These are phyloP conservation scores for Capronia coronata DNA, from an alignment of 2,329 filamentous ascomycete genomes.

Conservation along the genomic window DNA sequence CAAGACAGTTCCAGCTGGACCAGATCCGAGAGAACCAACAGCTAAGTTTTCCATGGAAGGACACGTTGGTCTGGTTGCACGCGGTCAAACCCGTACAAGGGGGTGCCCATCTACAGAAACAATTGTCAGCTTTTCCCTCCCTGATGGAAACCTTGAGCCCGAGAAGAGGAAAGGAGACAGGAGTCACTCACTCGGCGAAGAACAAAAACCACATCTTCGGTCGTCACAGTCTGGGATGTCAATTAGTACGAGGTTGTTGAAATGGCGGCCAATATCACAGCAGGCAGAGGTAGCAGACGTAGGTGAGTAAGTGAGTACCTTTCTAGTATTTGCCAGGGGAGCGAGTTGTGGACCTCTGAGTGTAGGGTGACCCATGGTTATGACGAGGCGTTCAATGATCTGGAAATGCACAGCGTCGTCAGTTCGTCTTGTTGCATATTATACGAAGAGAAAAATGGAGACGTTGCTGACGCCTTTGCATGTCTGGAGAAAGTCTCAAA, in stretches of 20 bases:
- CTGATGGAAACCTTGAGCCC: too few relatives aligned
- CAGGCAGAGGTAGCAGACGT: too few relatives aligned
- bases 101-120: conserved; percentile 20
- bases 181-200: conserved; percentile 4
- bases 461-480: too few relatives aligned
- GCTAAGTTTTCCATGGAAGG: not conserved
- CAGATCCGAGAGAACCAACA: too few relatives aligned
- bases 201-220: conserved; percentile 18
- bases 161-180: not conserved
- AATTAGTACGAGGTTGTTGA: not conserved
- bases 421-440: not conserved
- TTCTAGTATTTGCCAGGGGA: not conserved
- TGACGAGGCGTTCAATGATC: not conserved
- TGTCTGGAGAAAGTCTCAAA: too few relatives aligned
- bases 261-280: too few relatives aligned
- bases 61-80: not conserved
- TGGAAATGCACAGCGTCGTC: not conserved
- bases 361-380: not conserved
- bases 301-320: too few relatives aligned
- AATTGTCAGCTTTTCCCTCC: not conserved
- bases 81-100: conserved; percentile 26
- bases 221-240: conserved; percentile 11
- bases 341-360: not conserved
- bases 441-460: too few relatives aligned
- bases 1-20: too few relatives aligned